phyloP scores from a whole-genome alignment of 2,329 filamentous ascomycete genomes.

The Hypoxylon sp. region DNA sequence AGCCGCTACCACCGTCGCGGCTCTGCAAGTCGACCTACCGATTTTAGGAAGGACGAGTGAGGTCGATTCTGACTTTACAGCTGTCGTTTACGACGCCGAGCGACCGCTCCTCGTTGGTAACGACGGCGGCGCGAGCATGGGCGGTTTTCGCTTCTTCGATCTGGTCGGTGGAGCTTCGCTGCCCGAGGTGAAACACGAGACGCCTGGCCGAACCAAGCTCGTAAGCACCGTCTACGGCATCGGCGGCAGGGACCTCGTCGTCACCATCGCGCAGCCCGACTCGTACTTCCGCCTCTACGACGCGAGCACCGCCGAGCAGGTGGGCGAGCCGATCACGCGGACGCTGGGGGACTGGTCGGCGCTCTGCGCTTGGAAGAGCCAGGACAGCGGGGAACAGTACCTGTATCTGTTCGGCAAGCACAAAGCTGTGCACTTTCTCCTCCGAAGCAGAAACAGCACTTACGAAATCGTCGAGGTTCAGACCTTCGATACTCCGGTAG shows the following conservation, averaged over 20 bases:
- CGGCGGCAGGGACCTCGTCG: constrained; percentile 48
- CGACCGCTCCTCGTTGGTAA: constrained; percentile 54
- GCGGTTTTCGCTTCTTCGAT: constrained; percentile 52
- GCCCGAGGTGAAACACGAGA: constrained; percentile 43
- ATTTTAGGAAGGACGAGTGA: constrained; percentile 44
- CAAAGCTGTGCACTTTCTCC: constrained; percentile 49
- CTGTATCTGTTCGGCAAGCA: constrained; percentile 56
- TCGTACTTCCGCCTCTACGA: constrained; percentile 53
- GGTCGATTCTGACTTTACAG: constrained; percentile 53
- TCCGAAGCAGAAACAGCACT: constrained; percentile 42
- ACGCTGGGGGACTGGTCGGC: constrained; percentile 57
- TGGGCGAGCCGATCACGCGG: constrained; percentile 45
- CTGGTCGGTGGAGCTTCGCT: constrained; percentile 45
- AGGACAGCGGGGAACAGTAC: constrained; percentile 51
- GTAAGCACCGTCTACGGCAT: constrained; percentile 51
- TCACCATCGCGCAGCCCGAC: constrained; percentile 54
- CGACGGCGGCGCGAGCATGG: constrained; percentile 53
- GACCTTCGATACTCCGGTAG: constrained; percentile 52
- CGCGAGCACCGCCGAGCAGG: constrained; percentile 43
- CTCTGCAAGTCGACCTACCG: constrained; percentile 34
- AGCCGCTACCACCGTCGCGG: neutral
- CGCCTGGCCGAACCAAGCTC: constrained; percentile 56
- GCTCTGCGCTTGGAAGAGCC: constrained; percentile 55
- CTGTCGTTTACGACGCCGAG: constrained; percentile 49
- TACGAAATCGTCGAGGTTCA: constrained; percentile 54